phyloP scores from a whole-genome alignment of 2,329 filamentous ascomycete species.

The Didymella keratinophila region DNA sequence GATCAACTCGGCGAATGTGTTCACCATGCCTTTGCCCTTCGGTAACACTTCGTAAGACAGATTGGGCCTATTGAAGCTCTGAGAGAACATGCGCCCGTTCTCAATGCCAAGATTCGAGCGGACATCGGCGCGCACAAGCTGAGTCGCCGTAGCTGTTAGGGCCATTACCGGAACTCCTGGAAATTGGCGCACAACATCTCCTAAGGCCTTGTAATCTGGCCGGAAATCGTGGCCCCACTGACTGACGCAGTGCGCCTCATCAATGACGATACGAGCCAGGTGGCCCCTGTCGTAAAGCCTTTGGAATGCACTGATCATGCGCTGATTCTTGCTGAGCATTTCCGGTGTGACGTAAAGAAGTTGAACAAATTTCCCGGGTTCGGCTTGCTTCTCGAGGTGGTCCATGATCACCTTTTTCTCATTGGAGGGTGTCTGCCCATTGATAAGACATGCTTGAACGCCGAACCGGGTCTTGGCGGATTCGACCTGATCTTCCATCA shows the following conservation, averaged over 20 bases:
- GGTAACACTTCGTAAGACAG: slow-evolving; percentile 83
- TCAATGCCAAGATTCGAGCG: slow-evolving; percentile 88
- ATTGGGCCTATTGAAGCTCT: slow-evolving; percentile 98
- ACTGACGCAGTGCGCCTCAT: slow-evolving; percentile 99
- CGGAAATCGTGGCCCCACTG: slow-evolving; percentile 99
- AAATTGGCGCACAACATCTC: slow-evolving; percentile 74
- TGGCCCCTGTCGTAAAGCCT: slow-evolving; percentile 73
- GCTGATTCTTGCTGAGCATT: slow-evolving; percentile 85
- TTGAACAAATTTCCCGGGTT: slow-evolving; percentile 80
- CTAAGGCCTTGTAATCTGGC: slow-evolving; percentile 90
- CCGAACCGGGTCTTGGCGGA: slow-evolving; percentile 74
- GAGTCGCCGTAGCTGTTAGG: slow-evolving; percentile 91
- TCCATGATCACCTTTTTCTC: slow-evolving; percentile 73
- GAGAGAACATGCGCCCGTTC: slow-evolving; percentile 79
- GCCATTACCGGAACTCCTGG: slow-evolving; percentile 89
- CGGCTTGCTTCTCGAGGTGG: slow-evolving; percentile 65
- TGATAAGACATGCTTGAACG: slow-evolving; percentile 83
- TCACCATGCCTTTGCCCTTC: slow-evolving; percentile 69
- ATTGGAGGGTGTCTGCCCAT: slow-evolving; percentile 72
- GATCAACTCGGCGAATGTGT: slow-evolving; percentile 71
- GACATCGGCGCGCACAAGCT: slow-evolving; percentile 90
- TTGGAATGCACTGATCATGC: slow-evolving; percentile 71
- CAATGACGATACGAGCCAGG: slow-evolving; percentile 91
- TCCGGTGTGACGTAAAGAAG: slow-evolving; percentile 96
- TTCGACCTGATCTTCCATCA: slow-evolving; percentile 96